Evolutionary conservation across 2,329 filamentous ascomycete species (phyloP), one percentile per base, ranked within the genome.

Genomic region (Sporothrix phasma): DNA sequence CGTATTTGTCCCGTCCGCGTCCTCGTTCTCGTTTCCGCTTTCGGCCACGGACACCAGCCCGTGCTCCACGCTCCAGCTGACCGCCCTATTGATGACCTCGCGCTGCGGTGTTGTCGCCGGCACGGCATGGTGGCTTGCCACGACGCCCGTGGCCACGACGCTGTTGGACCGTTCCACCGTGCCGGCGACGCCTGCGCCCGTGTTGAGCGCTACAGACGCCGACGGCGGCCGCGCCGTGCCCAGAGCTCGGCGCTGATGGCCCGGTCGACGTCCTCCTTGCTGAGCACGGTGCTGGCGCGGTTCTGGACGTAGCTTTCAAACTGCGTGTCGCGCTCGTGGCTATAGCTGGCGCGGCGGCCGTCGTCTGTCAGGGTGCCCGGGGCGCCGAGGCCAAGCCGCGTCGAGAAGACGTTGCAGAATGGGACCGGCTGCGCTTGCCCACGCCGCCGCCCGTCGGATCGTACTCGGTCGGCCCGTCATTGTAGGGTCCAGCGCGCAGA

Each of bases 41-140:
- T 77, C 77, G 1, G 75, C 75, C 24, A 77, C 75, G 3, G 74
- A 70, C 5, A 75, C 73, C n/a, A 77, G 69, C 2, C 72, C 71
- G 15, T 73, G 71, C 59, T 77, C 76, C 49, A 73, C 77, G 5
- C 67, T 70, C 70, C 73, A 76, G 69, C 76, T 78, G 13, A 69
- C 65, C 1, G 69, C 69, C 17, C 76, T 71, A 7, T 69, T 70
- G 11, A 49, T 19, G 2, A 67, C 46, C 68, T 74, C 22, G 47
- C 54, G 64, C 24, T 39, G 61, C 5, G 54, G 19, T 11, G 51
- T 31, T 58, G 66, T 11, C 46, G 65, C 61, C 51, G 63, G 37
- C 63, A 43, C 34, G 26, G 54, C 26, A 13, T 39, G 49, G 24
- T 58, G 62, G 61, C 66, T 66, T 0, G 60, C 49, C 58, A 72